These are phyloP conservation scores for Euphrasia arctica DNA, from an alignment of 305 asterid species.

Conservation along the genomic window DNA sequence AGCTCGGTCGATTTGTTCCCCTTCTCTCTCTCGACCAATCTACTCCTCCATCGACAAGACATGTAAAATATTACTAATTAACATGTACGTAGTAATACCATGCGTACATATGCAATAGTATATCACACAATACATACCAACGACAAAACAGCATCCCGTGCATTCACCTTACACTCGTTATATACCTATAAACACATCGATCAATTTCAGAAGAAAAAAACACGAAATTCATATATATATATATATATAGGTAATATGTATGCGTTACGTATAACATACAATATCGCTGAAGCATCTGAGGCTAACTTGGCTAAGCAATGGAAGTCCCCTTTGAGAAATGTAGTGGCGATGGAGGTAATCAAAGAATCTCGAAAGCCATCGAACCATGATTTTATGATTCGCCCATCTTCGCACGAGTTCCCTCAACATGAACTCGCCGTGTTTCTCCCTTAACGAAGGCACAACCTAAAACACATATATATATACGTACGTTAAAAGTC, in stretches of 20 bases:
- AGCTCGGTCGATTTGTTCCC: conserved; percentile 82
- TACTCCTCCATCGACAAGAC: conserved; percentile 18
- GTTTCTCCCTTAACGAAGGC: conserved; percentile 76
- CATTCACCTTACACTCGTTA: background rate
- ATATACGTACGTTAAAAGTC: no score
- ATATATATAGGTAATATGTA: no score
- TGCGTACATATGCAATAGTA: no score
- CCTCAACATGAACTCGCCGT: conserved; percentile 77
- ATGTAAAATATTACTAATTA: background rate
- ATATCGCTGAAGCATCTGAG: conserved; percentile 67
- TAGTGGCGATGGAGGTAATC: conserved; percentile 75
- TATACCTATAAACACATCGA: background rate
- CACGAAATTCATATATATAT: no score
- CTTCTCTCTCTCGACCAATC: conserved; percentile 88
- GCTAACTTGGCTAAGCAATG: conserved; percentile 70
- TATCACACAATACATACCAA: background rate
- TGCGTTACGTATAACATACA: conserved; percentile 28
- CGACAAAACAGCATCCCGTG: conserved; percentile 69
- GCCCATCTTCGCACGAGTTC: conserved; percentile 78
- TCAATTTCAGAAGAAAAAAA: no score
- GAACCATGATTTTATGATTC: conserved; percentile 83
- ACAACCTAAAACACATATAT: conserved; percentile 35
- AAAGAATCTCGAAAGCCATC: conserved; percentile 82
- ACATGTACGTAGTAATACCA: no score
- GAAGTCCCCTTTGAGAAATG: conserved; percentile 72